Evolutionary conservation across 495 filamentous ascomycete species (phyloP).

Genomic region (Aspergillus steynii): DNA sequence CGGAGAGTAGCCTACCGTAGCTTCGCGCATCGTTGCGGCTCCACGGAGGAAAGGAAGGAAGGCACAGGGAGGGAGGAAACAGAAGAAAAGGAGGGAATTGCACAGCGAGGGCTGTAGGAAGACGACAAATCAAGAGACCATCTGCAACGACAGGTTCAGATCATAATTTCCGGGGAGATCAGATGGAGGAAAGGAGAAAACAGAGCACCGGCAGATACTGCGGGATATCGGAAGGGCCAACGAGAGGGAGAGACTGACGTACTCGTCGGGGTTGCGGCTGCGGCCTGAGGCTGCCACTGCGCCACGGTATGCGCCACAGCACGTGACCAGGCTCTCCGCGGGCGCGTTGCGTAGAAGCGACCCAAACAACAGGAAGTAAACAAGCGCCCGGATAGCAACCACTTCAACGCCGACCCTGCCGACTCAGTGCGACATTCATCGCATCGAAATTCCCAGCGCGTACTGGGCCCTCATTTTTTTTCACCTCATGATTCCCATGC

Average conservation of each 20-base stretch:
- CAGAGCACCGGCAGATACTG: background rate
- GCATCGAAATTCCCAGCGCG: background rate
- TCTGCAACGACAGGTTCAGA: slow-evolving; percentile 18
- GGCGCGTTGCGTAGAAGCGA: slow-evolving; percentile 26
- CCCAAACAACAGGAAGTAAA: slow-evolving; percentile 40
- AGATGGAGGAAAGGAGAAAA: slow-evolving; percentile 6
- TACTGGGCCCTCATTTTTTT: background rate
- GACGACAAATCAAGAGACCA: slow-evolving; percentile 21
- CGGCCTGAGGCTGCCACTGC: background rate
- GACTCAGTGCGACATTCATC: no score
- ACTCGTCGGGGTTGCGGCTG: no score
- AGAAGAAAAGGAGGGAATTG: slow-evolving; percentile 26
- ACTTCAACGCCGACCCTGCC: background rate
- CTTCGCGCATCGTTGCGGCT: slow-evolving; percentile 34
- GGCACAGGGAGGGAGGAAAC: background rate
- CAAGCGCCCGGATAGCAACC: slow-evolving; percentile 19
- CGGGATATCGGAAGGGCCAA: slow-evolving; percentile 1
- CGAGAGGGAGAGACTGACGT: background rate
- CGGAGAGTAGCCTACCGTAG: slow-evolving; percentile 31
- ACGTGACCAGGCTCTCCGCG: slow-evolving; percentile 24
- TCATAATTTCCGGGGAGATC: slow-evolving; percentile 27
- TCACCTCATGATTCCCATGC: slow-evolving; percentile 5
- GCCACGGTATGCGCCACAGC: slow-evolving; percentile 6
- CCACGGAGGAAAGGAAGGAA: slow-evolving; percentile 6
- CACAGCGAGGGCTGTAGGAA: slow-evolving; percentile 27